Base-by-base conservation (phyloP, 2,329 filamentous ascomycete genomes). In the Chaetomiaceae sp. region DNA sequence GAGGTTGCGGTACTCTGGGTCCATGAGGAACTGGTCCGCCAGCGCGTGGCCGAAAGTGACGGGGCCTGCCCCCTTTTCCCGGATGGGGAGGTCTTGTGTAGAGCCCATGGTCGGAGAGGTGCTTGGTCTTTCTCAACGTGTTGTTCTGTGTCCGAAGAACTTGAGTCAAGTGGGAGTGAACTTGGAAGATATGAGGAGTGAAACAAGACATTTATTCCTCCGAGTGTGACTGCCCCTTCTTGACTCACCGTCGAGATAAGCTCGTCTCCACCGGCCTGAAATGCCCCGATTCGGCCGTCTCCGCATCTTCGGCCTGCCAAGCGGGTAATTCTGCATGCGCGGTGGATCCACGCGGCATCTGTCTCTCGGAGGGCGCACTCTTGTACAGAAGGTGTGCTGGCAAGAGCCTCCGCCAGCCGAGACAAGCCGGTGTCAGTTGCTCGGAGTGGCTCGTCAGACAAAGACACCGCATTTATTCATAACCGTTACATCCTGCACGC, bases 1-100 rank as follows among this genome's bases (percentile, higher is more conserved):
- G 49, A 95, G 72, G 65, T 90, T 91, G 47, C 75, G 77, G 67
- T 82, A 90, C n/a, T 75, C 74, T 0, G 81, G 75, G 44, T 83
- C 81, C 55, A 91, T 81, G n/a, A 83, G 70, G 66, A 92, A 94
- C 34, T 56, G n/a, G 4, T 83, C 78, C 53, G 77, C 75, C 63
- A 87, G 59, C 0, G 55, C 51, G 34, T 65, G 66, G 20, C 73
- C 73, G 50, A 72, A 72, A 17, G 42, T 43, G 23, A 48, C 50
- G 14, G 47, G 47, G 12, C 23, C 33, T 39, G 34, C 44, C 19
- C 33, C 49, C 47, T 54, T 54, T 23, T 44, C 23, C n/a, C 56
- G 25, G 3, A 59, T 11, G 6, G 57, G 49, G 11, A 59, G 57
- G 6, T 55, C 47, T 22, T 44, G 12, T 2, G 50, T 45, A 3